phyloP scores from a whole-genome alignment of 2,329 filamentous ascomycete species.

The Trichoderma sp. region DNA sequence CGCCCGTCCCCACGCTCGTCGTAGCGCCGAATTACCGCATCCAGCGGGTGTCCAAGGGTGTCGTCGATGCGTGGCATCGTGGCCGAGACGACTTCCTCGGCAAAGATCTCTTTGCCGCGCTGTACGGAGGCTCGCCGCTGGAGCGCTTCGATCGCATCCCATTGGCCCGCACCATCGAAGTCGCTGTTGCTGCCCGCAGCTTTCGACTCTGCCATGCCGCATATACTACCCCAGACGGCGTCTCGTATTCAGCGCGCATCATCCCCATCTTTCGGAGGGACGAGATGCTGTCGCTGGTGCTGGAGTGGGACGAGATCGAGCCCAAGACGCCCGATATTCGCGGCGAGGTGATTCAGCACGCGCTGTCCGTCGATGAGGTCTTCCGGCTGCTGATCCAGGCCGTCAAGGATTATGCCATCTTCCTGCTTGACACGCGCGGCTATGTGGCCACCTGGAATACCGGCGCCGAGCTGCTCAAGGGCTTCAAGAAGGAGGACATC shows the following conservation, averaged over 20 bases:
- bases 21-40: constrained; percentile 34
- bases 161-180: constrained; percentile 30
- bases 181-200: constrained; percentile 29
- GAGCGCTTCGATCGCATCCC: constrained; percentile 29
- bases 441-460: constrained; percentile 58
- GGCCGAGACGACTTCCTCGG: constrained; percentile 29
- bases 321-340: constrained; percentile 7
- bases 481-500: constrained; percentile 53
- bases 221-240: constrained; percentile 11
- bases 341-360: constrained; percentile 27
- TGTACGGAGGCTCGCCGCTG: constrained; percentile 29
- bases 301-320: constrained; percentile 34
- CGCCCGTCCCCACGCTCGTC: constrained; percentile 33
- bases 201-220: constrained; percentile 28
- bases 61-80: constrained; percentile 31
- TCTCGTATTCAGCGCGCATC: constrained; percentile 33
- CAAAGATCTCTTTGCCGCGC: constrained; percentile 29
- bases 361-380: constrained; percentile 47
- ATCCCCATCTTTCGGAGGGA: constrained; percentile 33
- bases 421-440: constrained; percentile 57
- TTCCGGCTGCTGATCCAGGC: constrained; percentile 62
- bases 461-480: constrained; percentile 55
- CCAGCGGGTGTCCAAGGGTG: constrained; percentile 30
- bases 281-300: constrained; percentile 31
- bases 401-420: constrained; percentile 63